phyloP scores from a whole-genome alignment of 306 rosid genomes.

The Macrotyloma uniflorum region DNA sequence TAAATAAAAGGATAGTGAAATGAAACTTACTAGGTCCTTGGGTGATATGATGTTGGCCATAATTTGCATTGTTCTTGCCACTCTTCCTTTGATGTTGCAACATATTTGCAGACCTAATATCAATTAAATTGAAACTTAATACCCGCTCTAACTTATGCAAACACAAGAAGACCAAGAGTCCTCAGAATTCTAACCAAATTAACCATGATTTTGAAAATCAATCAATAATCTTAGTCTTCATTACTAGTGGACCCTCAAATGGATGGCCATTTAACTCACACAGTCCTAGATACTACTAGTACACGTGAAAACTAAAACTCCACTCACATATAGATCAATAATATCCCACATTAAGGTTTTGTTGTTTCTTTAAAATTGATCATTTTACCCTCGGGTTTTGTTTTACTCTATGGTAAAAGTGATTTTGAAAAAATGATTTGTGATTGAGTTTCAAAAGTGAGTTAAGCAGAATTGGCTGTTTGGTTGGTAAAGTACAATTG shows the following conservation, averaged over 20 bases:
- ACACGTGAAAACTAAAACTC: conserved; percentile 20
- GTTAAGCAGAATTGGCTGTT: not conserved
- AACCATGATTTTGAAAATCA: not conserved
- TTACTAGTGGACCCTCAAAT: not conserved
- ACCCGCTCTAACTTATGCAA: not conserved
- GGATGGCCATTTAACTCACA: not conserved
- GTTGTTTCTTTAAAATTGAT: not conserved
- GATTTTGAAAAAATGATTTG: not conserved
- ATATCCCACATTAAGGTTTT: not conserved
- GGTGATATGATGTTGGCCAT: conserved; percentile 99
- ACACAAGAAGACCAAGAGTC: not conserved
- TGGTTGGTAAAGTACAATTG: not conserved
- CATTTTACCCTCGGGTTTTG: not conserved
- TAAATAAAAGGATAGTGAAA: conserved; percentile 12
- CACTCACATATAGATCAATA: not conserved
- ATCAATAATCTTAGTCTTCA: conserved; percentile 22
- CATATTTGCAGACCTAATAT: conserved; percentile 77
- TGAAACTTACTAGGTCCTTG: conserved; percentile 75
- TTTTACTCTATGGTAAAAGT: not conserved
- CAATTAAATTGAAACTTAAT: conserved; percentile 24
- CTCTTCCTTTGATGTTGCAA: conserved; percentile 85
- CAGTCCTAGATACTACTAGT: not conserved
- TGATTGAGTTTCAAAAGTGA: not conserved
- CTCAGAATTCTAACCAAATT: conserved; percentile 20
- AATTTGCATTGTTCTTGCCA: conserved; percentile 98